Conservation (phyloP, 768 basidiomycete genomes). For the Pleurotus tuoliensis region DNA sequence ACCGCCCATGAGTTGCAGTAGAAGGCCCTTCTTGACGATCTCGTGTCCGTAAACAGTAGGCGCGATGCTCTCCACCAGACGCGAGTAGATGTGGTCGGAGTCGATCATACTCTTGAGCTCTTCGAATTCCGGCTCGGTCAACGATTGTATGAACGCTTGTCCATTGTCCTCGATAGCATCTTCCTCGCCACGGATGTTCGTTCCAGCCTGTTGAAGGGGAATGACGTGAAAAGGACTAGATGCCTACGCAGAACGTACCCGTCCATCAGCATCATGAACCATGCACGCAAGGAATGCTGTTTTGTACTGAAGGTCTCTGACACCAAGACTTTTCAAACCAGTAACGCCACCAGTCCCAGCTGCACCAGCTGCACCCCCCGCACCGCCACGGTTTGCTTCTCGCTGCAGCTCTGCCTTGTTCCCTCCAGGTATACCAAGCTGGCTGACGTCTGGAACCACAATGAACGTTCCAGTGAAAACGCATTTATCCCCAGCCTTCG, state of each 20-base stretch:
- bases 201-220: slow-evolving; percentile 53
- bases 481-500: slow-evolving; percentile 98
- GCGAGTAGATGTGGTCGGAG: slow-evolving; percentile 90
- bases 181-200: slow-evolving; percentile 88
- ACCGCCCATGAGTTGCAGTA: slow-evolving; percentile 96
- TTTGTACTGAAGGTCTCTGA: slow-evolving; percentile 95
- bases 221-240: not conserved
- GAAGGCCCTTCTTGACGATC: slow-evolving; percentile 95
- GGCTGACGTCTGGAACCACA: slow-evolving; percentile 96
- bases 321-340: slow-evolving; percentile 91
- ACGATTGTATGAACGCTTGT: slow-evolving; percentile 80
- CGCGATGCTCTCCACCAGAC: slow-evolving; percentile 91
- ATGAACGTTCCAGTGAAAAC: slow-evolving; percentile 98
- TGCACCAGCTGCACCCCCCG: slow-evolving; percentile 48
- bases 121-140: slow-evolving; percentile 93
- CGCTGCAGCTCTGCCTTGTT: slow-evolving; percentile 88
- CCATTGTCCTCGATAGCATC: slow-evolving; percentile 74
- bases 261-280: slow-evolving; percentile 87
- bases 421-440: slow-evolving; percentile 91
- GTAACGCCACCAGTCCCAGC: slow-evolving; percentile 83
- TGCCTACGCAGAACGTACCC: slow-evolving; percentile 48
- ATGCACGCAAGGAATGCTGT: slow-evolving; percentile 98
- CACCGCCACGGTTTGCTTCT: slow-evolving; percentile 68
- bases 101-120: slow-evolving; percentile 94
- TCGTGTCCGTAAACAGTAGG: slow-evolving; percentile 99